phyloP scores from a whole-genome alignment of 2,329 filamentous ascomycete species.

The Cryphonectria carpinicola region DNA sequence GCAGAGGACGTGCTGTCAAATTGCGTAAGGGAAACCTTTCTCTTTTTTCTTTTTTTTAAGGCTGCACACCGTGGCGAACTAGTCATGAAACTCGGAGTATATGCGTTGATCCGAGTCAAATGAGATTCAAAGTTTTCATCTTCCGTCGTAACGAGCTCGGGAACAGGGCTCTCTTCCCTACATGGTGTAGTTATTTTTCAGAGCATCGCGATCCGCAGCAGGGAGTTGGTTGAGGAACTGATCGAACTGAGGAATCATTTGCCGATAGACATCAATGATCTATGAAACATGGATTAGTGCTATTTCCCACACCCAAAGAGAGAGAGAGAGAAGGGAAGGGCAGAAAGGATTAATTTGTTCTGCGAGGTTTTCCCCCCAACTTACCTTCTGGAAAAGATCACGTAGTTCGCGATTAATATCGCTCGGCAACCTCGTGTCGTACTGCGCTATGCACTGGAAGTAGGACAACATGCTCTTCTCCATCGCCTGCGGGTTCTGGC shows the following conservation, averaged over 20 bases:
- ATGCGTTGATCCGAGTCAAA: neutral
- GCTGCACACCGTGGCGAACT: neutral
- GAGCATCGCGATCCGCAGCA: constrained; percentile 52
- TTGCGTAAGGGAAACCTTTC: neutral
- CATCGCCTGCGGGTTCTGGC: constrained; percentile 88
- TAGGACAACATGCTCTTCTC: constrained; percentile 82
- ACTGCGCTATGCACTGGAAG: constrained; percentile 82
- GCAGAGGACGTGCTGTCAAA: neutral
- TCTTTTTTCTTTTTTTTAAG: neutral
- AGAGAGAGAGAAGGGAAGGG: too few relatives aligned
- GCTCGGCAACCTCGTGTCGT: constrained; percentile 65
- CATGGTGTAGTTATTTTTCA: constrained; percentile 51
- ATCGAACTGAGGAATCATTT: constrained; percentile 63
- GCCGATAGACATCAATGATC: constrained; percentile 59
- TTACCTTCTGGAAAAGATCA: constrained; percentile 76
- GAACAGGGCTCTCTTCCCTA: neutral
- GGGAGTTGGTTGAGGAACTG: constrained; percentile 57
- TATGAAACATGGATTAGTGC: constrained; percentile 3
- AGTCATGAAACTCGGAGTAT: neutral
- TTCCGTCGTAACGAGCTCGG: neutral
- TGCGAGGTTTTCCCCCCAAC: constrained; percentile 34
- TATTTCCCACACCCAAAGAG: constrained; percentile 33
- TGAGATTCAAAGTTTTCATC: neutral
- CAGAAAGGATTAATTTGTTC: too few relatives aligned
- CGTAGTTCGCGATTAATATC: constrained; percentile 68